A percentile compares a stretch with the other conserved stretches of the same genome.
These are phyloP conservation scores for Herpetomonas samuelpessoai DNA, from an alignment of 208 protist species.

Conservation along the genomic window DNA sequence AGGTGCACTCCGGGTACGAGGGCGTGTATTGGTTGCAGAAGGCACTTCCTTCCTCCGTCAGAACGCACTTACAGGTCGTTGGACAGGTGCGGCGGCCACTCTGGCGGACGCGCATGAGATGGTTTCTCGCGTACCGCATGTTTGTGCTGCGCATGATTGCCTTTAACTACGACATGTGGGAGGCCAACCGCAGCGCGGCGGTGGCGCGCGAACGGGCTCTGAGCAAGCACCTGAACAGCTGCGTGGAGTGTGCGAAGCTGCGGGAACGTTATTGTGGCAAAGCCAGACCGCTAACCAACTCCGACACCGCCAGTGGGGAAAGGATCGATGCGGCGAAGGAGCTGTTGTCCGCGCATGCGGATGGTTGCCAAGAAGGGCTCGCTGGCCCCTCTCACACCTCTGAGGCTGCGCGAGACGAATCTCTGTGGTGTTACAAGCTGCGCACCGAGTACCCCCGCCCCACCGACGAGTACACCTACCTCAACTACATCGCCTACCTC, in stretches of 20 bases:
- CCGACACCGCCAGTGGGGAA: too few species aligned
- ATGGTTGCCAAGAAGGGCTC: too few species aligned
- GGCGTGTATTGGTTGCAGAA: conserved; percentile 22
- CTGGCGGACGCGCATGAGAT: conserved; percentile 30
- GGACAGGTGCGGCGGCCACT: conserved; percentile 1
- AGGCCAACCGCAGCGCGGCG: conserved; percentile 12
- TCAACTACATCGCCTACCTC: conserved; percentile 75
- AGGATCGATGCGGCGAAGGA: too few species aligned
- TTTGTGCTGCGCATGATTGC: conserved; percentile 75
- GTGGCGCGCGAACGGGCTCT: conserved; percentile 11
- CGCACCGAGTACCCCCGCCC: conserved; percentile 36
- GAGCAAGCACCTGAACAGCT: conserved; percentile 29
- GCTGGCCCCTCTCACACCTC: conserved; percentile 11
- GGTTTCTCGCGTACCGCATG: conserved; percentile 78
- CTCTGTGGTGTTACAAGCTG: conserved; percentile 42
- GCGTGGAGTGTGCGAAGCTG: conserved; percentile 40
- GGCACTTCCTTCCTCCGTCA: background rate
- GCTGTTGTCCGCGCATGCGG: too few species aligned
- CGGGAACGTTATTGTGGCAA: conserved; percentile 27
- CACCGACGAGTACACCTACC: conserved; percentile 48
- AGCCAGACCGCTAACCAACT: conserved; percentile 40
- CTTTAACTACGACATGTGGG: conserved; percentile 54
- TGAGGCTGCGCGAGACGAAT: conserved; percentile 10
- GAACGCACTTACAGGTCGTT: background rate
- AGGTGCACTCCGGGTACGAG: conserved; percentile 22